phyloP scores from a whole-genome alignment of 140 eudicot species.

The Anethum foeniculum region DNA sequence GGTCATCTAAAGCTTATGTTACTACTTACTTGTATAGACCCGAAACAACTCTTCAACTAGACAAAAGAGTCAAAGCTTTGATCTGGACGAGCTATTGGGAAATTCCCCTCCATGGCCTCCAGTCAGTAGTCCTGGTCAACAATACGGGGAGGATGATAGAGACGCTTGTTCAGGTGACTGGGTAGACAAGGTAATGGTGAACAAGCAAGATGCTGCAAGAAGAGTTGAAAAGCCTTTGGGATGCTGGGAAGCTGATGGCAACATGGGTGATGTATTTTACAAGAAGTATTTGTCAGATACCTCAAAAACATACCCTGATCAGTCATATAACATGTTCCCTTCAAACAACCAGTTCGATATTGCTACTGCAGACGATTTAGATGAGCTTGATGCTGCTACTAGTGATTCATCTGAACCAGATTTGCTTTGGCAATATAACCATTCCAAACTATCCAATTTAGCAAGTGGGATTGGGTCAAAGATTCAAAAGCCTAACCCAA shows the following conservation, averaged over 20 bases:
- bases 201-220: conserved; percentile 63
- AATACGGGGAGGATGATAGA: conserved; percentile 54
- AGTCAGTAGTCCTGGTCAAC: conserved; percentile 48
- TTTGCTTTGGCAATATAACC: conserved; percentile 79
- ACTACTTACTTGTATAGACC: conserved; percentile 27
- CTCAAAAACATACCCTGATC: conserved; percentile 46
- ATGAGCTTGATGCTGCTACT: conserved; percentile 92
- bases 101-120: conserved; percentile 96
- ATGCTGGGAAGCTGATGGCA: conserved; percentile 55
- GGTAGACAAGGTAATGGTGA: conserved; percentile 98
- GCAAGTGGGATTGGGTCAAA: conserved; percentile 47
- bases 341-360: conserved; percentile 45
- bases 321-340: conserved; percentile 36
- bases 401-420: conserved; percentile 96
- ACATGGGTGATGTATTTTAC: conserved; percentile 42
- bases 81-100: conserved; percentile 71
- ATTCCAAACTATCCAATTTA: conserved; percentile 54
- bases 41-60: conserved; percentile 36
- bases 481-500: conserved; percentile 35
- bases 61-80: conserved; percentile 71
- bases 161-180: conserved; percentile 69
- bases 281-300: conserved; percentile 56
- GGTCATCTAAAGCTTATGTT: not conserved
- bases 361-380: conserved; percentile 55
- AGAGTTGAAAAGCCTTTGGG: conserved; percentile 28